Base-by-base conservation (phyloP, 2,329 filamentous ascomycete species). In the Pestalotiopsis fici region DNA sequence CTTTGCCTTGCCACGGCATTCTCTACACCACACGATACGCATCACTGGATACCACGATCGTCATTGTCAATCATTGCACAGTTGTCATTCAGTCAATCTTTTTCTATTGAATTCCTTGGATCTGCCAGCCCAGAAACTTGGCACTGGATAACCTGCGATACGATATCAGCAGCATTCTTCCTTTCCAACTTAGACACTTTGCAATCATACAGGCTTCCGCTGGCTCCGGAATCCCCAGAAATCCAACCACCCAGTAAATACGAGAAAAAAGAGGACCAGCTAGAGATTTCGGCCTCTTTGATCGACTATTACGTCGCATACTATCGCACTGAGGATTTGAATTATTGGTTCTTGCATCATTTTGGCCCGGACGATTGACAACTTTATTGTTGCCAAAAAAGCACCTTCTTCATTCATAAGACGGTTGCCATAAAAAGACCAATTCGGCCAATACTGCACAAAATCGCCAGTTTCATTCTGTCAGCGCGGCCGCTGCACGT, bases 191-290 rank as follows among this genome's bases (percentile, higher is more conserved):
- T 31, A n/a, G 9, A 7, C 43, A 59, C 31, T 21, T 35, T 21
- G 35, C 35, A 50, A 15, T 27, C 59, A 72, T 69, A n/a, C 15
- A 66, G 37, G 43, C 66, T 64, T 60, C 66, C 65, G 64, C 47
- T 67, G 64, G 64, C 64, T 66, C 64, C 64, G 64, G 64, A 66
- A 60, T n/a, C 31, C 37, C 63, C 35, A 37, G 5, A 23, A 28
- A 21, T 43, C 43, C 54, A 39, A 65, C 54, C 54, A 59, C 28
- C 27, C 47, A 59, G 15, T 23, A 43, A 50, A 65, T 65, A 65
- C 63, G 54, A 65, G 63, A 65, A 27, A 43, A 57, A 31, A 27
- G 23, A 27, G 55, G 43, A 50, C 43, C 43, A 50, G 43, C 43
- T 50, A 18, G 43, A 50, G n/a, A n/a, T 39, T 35, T 61, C 12